Conservation (phyloP, 106 monocot genomes). For the Iris macrosiphon region DNA sequence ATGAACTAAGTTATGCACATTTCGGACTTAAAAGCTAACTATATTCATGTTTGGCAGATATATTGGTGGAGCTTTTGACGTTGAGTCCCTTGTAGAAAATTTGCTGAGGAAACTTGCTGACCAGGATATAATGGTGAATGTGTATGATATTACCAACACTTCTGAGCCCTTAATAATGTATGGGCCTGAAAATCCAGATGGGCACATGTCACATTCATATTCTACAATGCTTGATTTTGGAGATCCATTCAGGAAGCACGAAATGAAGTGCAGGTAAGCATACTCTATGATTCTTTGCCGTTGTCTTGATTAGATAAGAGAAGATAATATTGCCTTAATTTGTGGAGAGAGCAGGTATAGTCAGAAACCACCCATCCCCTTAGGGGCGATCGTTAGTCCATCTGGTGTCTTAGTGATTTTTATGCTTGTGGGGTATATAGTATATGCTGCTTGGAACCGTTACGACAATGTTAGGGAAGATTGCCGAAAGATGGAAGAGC, state of each 20-base stretch:
- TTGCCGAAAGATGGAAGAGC: conserved; percentile 84
- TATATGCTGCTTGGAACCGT: conserved; percentile 59
- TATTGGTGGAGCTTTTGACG: conserved; percentile 96
- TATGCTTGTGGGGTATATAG: conserved; percentile 51
- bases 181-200: conserved; percentile 56
- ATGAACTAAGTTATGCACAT: too few species aligned
- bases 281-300: neutral
- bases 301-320: neutral
- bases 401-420: conserved; percentile 59
- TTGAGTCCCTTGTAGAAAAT: conserved; percentile 93
- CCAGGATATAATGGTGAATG: conserved; percentile 88
- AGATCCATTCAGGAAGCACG: conserved; percentile 88
- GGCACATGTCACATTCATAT: conserved; percentile 46
- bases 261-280: conserved; percentile 82
- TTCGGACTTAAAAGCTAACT: neutral
- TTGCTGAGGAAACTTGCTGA: conserved; percentile 82
- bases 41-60: conserved; percentile 38
- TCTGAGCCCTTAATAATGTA: conserved; percentile 92
- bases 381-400: conserved; percentile 51
- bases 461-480: conserved; percentile 71
- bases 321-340: neutral
- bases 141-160: conserved; percentile 86
- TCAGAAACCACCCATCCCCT: conserved; percentile 53
- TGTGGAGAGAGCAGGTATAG: conserved; percentile 54
- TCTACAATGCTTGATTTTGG: conserved; percentile 88